phyloP scores from a whole-genome alignment of 192 early-diverging fungal species.

The Podila epigama region DNA sequence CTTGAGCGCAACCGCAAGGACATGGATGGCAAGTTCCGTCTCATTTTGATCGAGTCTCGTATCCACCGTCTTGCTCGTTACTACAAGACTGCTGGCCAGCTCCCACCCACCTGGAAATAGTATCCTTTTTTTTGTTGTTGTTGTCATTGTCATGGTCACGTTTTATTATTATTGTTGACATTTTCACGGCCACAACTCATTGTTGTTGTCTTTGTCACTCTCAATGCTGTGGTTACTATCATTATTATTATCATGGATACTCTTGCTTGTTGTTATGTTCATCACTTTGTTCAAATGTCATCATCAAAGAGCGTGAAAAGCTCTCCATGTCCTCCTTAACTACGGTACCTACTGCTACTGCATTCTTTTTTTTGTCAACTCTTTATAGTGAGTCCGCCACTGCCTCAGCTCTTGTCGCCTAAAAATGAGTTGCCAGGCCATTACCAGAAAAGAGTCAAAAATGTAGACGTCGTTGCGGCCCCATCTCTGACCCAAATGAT shows the following conservation, averaged over 20 bases:
- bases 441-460: neutral
- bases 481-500: no score
- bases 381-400: constrained; percentile 76
- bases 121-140: constrained; percentile 58
- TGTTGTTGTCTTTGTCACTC: no score
- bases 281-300: no score
- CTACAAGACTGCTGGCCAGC: constrained; percentile 97
- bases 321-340: constrained; percentile 21
- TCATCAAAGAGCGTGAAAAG: neutral
- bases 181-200: constrained; percentile 1
- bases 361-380: constrained; percentile 17
- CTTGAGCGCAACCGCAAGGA: constrained; percentile 99
- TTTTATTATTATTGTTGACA: neutral
- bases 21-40: constrained; percentile 97
- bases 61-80: constrained; percentile 98
- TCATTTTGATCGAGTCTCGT: constrained; percentile 98
- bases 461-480: neutral
- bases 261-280: no score
- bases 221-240: no score
- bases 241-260: no score
- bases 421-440: constrained; percentile 46
- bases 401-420: constrained; percentile 83
- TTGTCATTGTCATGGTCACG: constrained; percentile 7
- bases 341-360: constrained; percentile 21
- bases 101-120: constrained; percentile 99